Conservation (phyloP, 2,329 filamentous ascomycete species). For the Trichoderma guizhouense region DNA sequence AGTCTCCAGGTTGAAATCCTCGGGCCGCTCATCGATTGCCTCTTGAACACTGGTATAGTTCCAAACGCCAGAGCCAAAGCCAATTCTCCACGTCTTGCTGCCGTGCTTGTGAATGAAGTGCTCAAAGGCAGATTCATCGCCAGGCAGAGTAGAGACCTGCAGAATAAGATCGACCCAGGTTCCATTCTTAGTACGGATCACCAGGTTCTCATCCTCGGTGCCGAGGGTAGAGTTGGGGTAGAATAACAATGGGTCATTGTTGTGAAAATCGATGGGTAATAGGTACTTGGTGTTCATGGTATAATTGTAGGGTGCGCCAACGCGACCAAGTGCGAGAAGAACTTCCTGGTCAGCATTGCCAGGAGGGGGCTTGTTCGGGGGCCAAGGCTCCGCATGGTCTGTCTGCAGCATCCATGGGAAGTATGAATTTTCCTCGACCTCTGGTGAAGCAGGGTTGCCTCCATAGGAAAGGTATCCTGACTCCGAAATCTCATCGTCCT, state of each 20-base stretch:
- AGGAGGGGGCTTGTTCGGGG: slow-evolving; percentile 45
- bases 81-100: slow-evolving; percentile 57
- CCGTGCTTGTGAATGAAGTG: slow-evolving; percentile 65
- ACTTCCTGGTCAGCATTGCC: slow-evolving; percentile 44
- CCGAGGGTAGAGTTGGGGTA: slow-evolving; percentile 42
- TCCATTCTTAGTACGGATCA: slow-evolving; percentile 44
- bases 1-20: slow-evolving; percentile 54
- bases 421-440: slow-evolving; percentile 26
- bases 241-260: slow-evolving; percentile 37
- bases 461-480: slow-evolving; percentile 39
- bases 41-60: slow-evolving; percentile 52
- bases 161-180: slow-evolving; percentile 57
- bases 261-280: slow-evolving; percentile 34
- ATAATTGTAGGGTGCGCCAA: slow-evolving; percentile 50
- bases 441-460: neutral
- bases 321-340: slow-evolving; percentile 39
- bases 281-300: slow-evolving; percentile 47
- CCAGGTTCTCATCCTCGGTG: slow-evolving; percentile 40
- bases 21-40: slow-evolving; percentile 44
- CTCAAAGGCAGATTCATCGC: slow-evolving; percentile 33
- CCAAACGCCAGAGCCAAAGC: slow-evolving; percentile 48
- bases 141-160: slow-evolving; percentile 39
- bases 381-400: slow-evolving; percentile 35
- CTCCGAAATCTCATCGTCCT: neutral
- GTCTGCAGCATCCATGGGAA: slow-evolving; percentile 38